Evolutionary conservation across 768 basidiomycete species (phyloP).

Genomic region (Hirschioporus abietinus): DNA sequence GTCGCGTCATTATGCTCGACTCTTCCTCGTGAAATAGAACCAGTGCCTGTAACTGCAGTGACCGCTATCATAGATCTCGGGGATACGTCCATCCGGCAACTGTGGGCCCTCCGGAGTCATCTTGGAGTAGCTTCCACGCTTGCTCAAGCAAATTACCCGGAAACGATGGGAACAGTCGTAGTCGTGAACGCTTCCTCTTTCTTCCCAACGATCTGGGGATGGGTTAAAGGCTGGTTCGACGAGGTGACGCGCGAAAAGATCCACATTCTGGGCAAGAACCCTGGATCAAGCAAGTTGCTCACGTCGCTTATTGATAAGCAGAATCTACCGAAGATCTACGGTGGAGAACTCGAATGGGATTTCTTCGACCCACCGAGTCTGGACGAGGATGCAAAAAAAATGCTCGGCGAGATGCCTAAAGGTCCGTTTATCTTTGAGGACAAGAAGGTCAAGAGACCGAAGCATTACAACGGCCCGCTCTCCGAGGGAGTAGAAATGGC

Average conservation of each 20-base stretch:
- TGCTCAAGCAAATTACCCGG: slow-evolving; percentile 78
- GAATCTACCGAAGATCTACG: slow-evolving; percentile 65
- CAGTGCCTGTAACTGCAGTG: slow-evolving; percentile 54
- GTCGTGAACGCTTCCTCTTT: slow-evolving; percentile 79
- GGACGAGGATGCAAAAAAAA: slow-evolving; percentile 46
- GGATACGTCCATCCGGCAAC: slow-evolving; percentile 49
- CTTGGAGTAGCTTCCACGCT: slow-evolving; percentile 71
- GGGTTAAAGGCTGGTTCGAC: slow-evolving; percentile 85
- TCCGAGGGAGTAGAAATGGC: neutral
- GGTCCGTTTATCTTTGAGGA: slow-evolving; percentile 49
- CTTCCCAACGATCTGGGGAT: slow-evolving; percentile 79
- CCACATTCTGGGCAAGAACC: slow-evolving; percentile 61
- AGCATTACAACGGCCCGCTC: neutral
- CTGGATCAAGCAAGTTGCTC: slow-evolving; percentile 38
- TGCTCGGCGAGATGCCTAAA: slow-evolving; percentile 46
- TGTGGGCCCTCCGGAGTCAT: slow-evolving; percentile 69
- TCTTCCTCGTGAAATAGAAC: slow-evolving; percentile 46
- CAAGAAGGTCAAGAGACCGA: slow-evolving; percentile 31
- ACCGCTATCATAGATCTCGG: slow-evolving; percentile 72
- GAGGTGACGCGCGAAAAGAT: slow-evolving; percentile 75
- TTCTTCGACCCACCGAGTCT: slow-evolving; percentile 63
- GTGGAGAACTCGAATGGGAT: slow-evolving; percentile 67
- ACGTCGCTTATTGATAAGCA: slow-evolving; percentile 40
- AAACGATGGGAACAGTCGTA: slow-evolving; percentile 61
- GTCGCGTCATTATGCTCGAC: slow-evolving; percentile 56